Evolutionary conservation across 177 flowering plant genomes (phyloP).

Genomic region (Tripterygium wilfordii): DNA sequence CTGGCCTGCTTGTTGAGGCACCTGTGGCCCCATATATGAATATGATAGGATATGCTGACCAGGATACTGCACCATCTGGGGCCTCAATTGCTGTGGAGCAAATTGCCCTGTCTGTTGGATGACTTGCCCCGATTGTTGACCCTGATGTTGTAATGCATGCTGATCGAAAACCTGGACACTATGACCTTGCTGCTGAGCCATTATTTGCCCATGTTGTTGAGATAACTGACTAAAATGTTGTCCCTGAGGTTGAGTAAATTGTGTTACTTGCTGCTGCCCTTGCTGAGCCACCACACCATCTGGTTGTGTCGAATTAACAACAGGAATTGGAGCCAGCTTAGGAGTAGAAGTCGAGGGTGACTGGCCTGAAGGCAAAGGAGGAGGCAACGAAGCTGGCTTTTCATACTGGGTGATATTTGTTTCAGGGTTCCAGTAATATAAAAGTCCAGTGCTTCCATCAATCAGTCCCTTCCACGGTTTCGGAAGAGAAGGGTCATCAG

Average conservation of each 20-base stretch:
- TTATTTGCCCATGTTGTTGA: constrained; percentile 35
- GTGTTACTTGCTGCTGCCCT: constrained; percentile 27
- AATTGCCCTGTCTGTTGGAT: constrained; percentile 21
- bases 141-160: constrained; percentile 36
- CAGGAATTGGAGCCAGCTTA: constrained; percentile 44
- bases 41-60: constrained; percentile 20
- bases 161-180: constrained; percentile 22
- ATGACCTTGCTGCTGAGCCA: constrained; percentile 27
- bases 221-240: constrained; percentile 28
- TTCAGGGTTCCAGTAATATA: constrained; percentile 92
- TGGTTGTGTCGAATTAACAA: constrained; percentile 24
- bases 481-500: constrained; percentile 87
- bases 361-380: constrained; percentile 50
- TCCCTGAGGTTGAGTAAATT: constrained; percentile 28
- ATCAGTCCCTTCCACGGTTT: constrained; percentile 89
- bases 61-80: constrained; percentile 18
- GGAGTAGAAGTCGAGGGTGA: constrained; percentile 50
- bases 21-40: constrained; percentile 16
- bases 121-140: constrained; percentile 24
- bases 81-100: constrained; percentile 18
- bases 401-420: constrained; percentile 90
- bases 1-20: constrained; percentile 28
- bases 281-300: constrained; percentile 29
- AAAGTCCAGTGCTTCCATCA: constrained; percentile 68
- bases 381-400: constrained; percentile 54